Conservation (phyloP, 2,329 filamentous ascomycete genomes). For the Pestalotiopsis sp. region DNA sequence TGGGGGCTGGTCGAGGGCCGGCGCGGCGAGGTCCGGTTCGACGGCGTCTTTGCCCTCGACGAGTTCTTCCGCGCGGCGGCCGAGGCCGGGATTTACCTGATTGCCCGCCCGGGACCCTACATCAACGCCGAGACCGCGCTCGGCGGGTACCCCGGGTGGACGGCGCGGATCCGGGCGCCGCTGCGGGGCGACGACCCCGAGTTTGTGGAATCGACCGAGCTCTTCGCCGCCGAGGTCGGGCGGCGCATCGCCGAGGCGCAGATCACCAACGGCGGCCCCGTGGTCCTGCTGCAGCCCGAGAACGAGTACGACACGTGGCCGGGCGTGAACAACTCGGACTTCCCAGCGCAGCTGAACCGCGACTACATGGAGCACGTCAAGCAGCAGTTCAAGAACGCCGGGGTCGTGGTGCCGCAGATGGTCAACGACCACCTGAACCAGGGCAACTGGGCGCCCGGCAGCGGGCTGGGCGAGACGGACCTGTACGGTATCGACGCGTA, state of each 20-base stretch:
- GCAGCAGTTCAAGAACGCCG: slow-evolving; percentile 67
- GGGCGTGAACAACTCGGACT: slow-evolving; percentile 70
- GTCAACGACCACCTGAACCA: slow-evolving; percentile 64
- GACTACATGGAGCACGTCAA: slow-evolving; percentile 68
- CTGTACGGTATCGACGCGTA: slow-evolving; percentile 3
- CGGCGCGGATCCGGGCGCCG: slow-evolving; percentile 66
- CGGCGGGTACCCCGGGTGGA: slow-evolving; percentile 81
- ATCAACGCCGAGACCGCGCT: slow-evolving; percentile 70
- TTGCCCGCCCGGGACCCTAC: slow-evolving; percentile 71
- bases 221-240: slow-evolving; percentile 64
- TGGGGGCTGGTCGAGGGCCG: slow-evolving; percentile 80
- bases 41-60: slow-evolving; percentile 73
- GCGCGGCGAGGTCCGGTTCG: slow-evolving; percentile 67
- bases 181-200: slow-evolving; percentile 64
- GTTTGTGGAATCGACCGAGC: slow-evolving; percentile 65
- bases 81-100: slow-evolving; percentile 74
- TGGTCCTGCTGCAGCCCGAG: slow-evolving; percentile 80
- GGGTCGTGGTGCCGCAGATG: slow-evolving; percentile 40
- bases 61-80: slow-evolving; percentile 77
- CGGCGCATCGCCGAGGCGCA: slow-evolving; percentile 73
- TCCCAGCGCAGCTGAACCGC: slow-evolving; percentile 48
- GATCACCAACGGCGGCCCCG: slow-evolving; percentile 80
- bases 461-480: background rate
- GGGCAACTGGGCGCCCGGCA: slow-evolving; percentile 47
- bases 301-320: slow-evolving; percentile 76